Evolutionary conservation across 495 filamentous ascomycete species (phyloP).

Genomic region (Podospora anserina): DNA sequence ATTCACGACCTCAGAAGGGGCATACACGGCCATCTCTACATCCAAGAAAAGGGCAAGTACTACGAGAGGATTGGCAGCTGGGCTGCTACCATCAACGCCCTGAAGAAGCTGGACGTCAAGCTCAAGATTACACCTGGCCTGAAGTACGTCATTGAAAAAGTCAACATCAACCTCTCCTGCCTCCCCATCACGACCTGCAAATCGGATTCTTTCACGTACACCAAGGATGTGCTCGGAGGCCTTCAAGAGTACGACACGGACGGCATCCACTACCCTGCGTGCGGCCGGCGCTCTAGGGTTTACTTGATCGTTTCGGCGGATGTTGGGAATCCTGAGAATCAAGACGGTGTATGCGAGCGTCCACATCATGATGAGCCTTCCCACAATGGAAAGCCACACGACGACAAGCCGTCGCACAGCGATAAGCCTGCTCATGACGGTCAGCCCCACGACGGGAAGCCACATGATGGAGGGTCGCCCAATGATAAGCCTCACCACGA

Average conservation of each 20-base stretch:
- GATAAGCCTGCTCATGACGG: not conserved
- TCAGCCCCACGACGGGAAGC: not conserved
- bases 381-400: not conserved
- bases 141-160: not conserved
- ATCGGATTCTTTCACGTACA: not conserved
- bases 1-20: not conserved
- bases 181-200: not conserved
- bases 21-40: not conserved
- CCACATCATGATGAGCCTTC: not conserved
- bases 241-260: not conserved
- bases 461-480: too few relatives aligned
- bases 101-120: conserved; percentile 2
- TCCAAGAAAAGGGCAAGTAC: not conserved
- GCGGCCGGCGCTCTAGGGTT: not conserved
- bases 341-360: not conserved
- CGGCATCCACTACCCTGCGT: not conserved
- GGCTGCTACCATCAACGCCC: not conserved
- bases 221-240: not conserved
- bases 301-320: conserved; percentile 5
- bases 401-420: not conserved
- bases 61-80: conserved; percentile 6
- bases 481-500: too few relatives aligned
- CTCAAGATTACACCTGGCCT: not conserved
- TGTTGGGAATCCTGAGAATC: not conserved
- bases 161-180: conserved; percentile 6